A percentile compares a stretch with the other conserved stretches of the same genome.
Conservation (phyloP, 768 basidiomycete species). For the Pleurotus pulmonarius region DNA sequence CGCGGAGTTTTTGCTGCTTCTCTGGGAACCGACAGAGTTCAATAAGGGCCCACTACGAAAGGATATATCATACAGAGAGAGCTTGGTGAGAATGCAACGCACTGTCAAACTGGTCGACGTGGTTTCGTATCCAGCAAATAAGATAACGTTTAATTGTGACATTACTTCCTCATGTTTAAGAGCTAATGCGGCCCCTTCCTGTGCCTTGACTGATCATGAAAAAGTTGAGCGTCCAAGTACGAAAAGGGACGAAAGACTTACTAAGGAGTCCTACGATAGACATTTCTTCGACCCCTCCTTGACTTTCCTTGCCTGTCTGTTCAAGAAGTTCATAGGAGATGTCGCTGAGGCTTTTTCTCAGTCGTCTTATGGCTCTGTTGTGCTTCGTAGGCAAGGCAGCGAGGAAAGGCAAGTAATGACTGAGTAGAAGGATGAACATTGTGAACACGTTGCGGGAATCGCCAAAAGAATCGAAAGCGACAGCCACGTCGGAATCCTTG, state of each 20-base stretch:
- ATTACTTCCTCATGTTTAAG: conserved; percentile 39
- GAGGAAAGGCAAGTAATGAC: conserved; percentile 31
- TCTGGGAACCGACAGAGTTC: conserved; percentile 44
- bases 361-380: conserved; percentile 22
- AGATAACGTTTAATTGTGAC: conserved; percentile 33
- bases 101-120: conserved; percentile 42
- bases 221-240: background rate
- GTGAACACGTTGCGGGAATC: conserved; percentile 24
- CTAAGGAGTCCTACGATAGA: conserved; percentile 37
- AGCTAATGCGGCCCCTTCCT: conserved; percentile 23
- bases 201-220: conserved; percentile 28
- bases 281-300: conserved; percentile 28
- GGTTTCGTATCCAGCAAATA: conserved; percentile 50
- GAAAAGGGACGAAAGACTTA: conserved; percentile 9
- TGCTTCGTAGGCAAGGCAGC: conserved; percentile 30
- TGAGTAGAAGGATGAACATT: conserved; percentile 26
- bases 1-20: conserved; percentile 43
- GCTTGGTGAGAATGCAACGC: background rate
- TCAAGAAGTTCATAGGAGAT: conserved; percentile 37
- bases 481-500: conserved; percentile 34
- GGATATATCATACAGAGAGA: background rate
- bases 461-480: conserved; percentile 35
- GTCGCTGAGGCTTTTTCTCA: conserved; percentile 29
- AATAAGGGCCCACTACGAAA: conserved; percentile 50
- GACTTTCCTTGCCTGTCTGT: conserved; percentile 28